Percentiles rank a stretch among this genome's conserved stretches.
Evolutionary conservation across 257 asterid species (phyloP).

Genomic region (Cruciata laevipes): DNA sequence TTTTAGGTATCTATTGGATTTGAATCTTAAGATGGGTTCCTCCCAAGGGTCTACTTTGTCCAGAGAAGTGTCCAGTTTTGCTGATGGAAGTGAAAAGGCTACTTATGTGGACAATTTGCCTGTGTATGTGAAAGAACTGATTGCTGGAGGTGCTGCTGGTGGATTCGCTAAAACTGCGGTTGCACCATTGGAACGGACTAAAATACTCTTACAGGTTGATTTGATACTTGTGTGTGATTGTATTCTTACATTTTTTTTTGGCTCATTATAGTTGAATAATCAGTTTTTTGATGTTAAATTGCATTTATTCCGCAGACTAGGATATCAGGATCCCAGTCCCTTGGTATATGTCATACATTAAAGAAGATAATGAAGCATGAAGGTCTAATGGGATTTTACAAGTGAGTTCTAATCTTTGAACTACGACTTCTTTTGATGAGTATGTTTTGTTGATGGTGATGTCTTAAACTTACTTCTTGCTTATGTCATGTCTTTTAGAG

Average conservation of each 20-base stretch:
- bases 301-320: constrained; percentile 47
- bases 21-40: constrained; percentile 50
- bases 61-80: constrained; percentile 52
- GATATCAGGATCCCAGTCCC: constrained; percentile 72
- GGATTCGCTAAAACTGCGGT: constrained; percentile 86
- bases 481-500: constrained; percentile 38
- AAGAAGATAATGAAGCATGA: constrained; percentile 77
- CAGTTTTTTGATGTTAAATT: background rate
- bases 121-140: constrained; percentile 78
- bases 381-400: constrained; percentile 84
- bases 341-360: constrained; percentile 76
- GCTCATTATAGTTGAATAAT: background rate
- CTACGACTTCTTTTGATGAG: background rate
- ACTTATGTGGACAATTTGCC: constrained; percentile 62
- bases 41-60: constrained; percentile 68
- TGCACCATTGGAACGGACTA: constrained; percentile 88
- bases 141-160: constrained; percentile 98
- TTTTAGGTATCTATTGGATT: constrained; percentile 4
- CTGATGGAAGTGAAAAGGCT: constrained; percentile 47
- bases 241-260: too few species aligned
- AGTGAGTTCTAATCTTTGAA: constrained; percentile 34
- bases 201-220: constrained; percentile 86
- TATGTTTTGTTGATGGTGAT: background rate
- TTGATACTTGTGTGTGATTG: background rate
- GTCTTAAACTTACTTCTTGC: background rate